Base-by-base conservation (phyloP, 768 basidiomycete species). In the Hericium coralloides region DNA sequence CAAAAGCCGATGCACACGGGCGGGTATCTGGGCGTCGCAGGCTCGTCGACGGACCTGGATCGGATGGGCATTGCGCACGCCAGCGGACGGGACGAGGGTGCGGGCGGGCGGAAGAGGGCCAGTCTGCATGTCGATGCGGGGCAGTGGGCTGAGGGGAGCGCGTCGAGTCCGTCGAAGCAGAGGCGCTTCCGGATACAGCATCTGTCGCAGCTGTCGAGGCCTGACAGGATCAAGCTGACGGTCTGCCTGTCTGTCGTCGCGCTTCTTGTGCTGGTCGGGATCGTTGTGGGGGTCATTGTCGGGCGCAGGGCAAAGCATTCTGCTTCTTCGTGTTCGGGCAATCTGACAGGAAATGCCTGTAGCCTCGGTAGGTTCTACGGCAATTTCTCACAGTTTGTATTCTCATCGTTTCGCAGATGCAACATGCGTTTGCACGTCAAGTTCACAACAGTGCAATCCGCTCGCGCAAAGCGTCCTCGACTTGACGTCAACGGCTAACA, bases 341-440 rank as follows among this genome's bases (percentile, higher is more conserved):
- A 76, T 57, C 57, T 76, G 9, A 75, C 76, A 4, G 84, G 85
- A 20, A 70, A 70, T 17, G 63, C 70, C 12, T 87, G 85, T 65
- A 76, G 76, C 64, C 70, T 87, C 22, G 75, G 85, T 84, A 60
- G 64, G 80, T 72, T 4, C 45, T 17, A 47, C 22, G 6, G 50
- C 20, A 7, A 45, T 31, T 50, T n/a, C 15, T 43, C 3, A 37
- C 39, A 38, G 20, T 15, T 18, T 38, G 52, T 38, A 17, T 36
- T 23, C 60, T 63, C 12, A 60, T 31, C 47, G 23, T 9, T 31
- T 56, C 39, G 45, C 59, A 85, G 83, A 84, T 70, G 74, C 82
- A 1, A 81, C 82, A 0, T 87, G 84, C 64, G 73, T 80, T 38
- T 86, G 84, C 61, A 78, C 79, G 12, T 76, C 79, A 2, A 67